These are phyloP conservation scores for Lipomyces spencermartinsiae DNA, from an alignment of 805 yeast species.

Conservation along the genomic window DNA sequence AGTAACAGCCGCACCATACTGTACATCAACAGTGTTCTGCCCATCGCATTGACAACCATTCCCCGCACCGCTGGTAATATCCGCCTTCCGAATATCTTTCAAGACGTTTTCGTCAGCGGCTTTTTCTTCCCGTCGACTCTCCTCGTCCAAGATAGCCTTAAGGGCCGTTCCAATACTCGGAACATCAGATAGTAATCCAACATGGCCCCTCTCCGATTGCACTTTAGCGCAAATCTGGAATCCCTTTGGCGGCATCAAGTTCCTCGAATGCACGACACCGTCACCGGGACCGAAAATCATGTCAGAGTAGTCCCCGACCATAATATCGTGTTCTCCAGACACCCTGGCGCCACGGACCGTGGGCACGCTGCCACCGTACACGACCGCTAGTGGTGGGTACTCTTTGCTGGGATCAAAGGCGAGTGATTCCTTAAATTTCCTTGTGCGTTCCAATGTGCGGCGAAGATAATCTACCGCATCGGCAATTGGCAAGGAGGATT, in stretches of 20 bases:
- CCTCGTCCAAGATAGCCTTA: slow-evolving; percentile 59
- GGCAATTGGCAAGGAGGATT: slow-evolving; percentile 40
- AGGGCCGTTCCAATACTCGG: slow-evolving; percentile 75
- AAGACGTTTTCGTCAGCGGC: background rate
- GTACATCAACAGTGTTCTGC: background rate
- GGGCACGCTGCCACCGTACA: slow-evolving; percentile 83
- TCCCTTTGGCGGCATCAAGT: slow-evolving; percentile 83
- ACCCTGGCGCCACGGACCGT: slow-evolving; percentile 84
- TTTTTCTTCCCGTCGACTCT: slow-evolving; percentile 9
- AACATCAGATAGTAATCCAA: slow-evolving; percentile 76
- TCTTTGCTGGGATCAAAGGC: slow-evolving; percentile 52
- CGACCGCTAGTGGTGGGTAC: slow-evolving; percentile 85
- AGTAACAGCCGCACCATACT: background rate
- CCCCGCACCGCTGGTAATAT: background rate
- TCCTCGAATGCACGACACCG: slow-evolving; percentile 85
- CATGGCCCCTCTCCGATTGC: slow-evolving; percentile 74
- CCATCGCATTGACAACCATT: background rate
- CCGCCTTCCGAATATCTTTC: background rate
- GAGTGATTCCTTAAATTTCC: slow-evolving; percentile 61
- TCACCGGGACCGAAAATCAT: slow-evolving; percentile 90
- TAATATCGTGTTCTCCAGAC: slow-evolving; percentile 63
- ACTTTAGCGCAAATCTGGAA: slow-evolving; percentile 74
- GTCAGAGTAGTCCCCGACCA: slow-evolving; percentile 73
- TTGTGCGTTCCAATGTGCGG: slow-evolving; percentile 66
- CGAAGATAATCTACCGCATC: slow-evolving; percentile 70